Conservation (phyloP, 768 basidiomycete genomes). For the Pulveroboletus sp. region DNA sequence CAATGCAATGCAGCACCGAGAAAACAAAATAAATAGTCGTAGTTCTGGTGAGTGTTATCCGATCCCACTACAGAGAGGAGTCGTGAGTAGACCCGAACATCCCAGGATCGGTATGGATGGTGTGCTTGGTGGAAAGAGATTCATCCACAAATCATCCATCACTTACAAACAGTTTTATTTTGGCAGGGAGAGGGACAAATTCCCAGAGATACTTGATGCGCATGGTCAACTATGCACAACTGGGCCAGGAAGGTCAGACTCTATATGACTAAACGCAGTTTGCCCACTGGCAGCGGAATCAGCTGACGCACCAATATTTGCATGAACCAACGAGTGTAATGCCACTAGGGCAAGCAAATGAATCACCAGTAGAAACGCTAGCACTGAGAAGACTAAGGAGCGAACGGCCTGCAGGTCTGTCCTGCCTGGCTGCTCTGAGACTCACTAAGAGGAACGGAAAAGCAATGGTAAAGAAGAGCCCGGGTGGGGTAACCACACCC, state of each 20-base stretch:
- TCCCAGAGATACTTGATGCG: slow-evolving; percentile 38
- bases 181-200: slow-evolving; percentile 35
- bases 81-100: background rate
- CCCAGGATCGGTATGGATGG: background rate
- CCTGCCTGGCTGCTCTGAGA: slow-evolving; percentile 35
- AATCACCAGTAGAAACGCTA: slow-evolving; percentile 2
- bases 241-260: background rate
- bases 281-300: background rate
- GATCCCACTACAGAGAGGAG: slow-evolving; percentile 50
- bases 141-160: background rate
- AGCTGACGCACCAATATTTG: slow-evolving; percentile 3
- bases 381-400: slow-evolving; percentile 10
- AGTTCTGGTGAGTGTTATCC: slow-evolving; percentile 63
- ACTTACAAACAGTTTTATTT: slow-evolving; percentile 49
- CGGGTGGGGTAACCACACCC: too few relatives aligned
- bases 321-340: slow-evolving; percentile 25
- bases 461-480: background rate
- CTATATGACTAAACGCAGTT: background rate
- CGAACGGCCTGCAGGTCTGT: slow-evolving; percentile 27
- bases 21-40: slow-evolving; percentile 65
- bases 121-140: background rate
- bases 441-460: slow-evolving; percentile 19
- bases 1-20: slow-evolving; percentile 58
- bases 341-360: slow-evolving; percentile 43
- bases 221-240: slow-evolving; percentile 28